phyloP scores from a whole-genome alignment of 2,329 filamentous ascomycete genomes.

The Aphanoascus verrucosus region DNA sequence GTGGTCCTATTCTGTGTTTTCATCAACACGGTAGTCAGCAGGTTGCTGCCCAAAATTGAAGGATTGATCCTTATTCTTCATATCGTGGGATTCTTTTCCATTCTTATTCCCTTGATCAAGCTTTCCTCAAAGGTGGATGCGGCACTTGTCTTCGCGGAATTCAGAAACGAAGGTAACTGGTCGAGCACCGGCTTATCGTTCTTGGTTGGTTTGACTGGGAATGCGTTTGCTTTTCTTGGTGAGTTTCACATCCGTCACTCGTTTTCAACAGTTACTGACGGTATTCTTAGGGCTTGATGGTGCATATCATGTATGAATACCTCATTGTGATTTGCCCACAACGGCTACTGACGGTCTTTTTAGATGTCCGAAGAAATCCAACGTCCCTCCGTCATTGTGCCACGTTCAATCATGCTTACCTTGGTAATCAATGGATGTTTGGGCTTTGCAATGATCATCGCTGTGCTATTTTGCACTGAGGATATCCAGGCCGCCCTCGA shows the following conservation, averaged over 20 bases:
- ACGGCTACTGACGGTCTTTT: constrained; percentile 1
- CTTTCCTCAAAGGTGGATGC: constrained; percentile 21
- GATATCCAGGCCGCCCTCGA: constrained; percentile 31
- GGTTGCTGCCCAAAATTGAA: constrained; percentile 42
- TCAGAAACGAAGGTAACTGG: constrained; percentile 32
- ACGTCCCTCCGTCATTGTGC: constrained; percentile 39
- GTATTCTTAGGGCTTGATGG: constrained; percentile 25
- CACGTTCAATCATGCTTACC: constrained; percentile 39
- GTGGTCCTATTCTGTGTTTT: constrained; percentile 39
- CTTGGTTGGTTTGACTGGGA: constrained; percentile 28
- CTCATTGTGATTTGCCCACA: not conserved
- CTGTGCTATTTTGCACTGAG: constrained; percentile 36
- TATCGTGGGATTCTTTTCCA: constrained; percentile 35
- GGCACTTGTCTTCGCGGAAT: constrained; percentile 27
- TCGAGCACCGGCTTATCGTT: constrained; percentile 29
- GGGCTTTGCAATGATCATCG: constrained; percentile 38
- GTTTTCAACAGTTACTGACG: constrained; percentile 12
- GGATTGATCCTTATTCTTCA: constrained; percentile 42
- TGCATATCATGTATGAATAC: constrained; percentile 25
- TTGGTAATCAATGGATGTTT: constrained; percentile 40
- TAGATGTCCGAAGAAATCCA: constrained; percentile 43
- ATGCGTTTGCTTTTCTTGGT: constrained; percentile 22
- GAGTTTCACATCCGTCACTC: not conserved
- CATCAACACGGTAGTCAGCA: constrained; percentile 42
- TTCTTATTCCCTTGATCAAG: constrained; percentile 30